A percentile compares a stretch with the other conserved stretches of the same genome.
phyloP scores from a whole-genome alignment of 2,329 filamentous ascomycete genomes.

The Xenosphaeropsis pyriputrescens region DNA sequence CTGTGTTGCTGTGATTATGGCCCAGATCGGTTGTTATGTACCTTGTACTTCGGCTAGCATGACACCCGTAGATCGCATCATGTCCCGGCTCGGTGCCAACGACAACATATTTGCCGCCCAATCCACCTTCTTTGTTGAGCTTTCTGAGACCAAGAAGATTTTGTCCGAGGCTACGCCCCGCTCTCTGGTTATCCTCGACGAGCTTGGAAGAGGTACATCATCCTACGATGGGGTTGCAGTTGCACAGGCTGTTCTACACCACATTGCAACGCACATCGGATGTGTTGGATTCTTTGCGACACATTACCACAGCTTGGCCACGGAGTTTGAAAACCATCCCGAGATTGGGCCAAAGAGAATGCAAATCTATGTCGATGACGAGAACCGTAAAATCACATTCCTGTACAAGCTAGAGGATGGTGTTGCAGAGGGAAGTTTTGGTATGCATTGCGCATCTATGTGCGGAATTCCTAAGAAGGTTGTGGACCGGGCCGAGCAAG shows the following conservation, averaged over 20 bases:
- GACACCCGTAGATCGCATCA: slow-evolving; percentile 91
- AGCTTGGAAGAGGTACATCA: slow-evolving; percentile 85
- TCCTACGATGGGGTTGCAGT: slow-evolving; percentile 96
- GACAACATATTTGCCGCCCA: slow-evolving; percentile 99
- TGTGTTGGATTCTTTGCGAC: slow-evolving; percentile 95
- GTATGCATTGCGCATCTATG: slow-evolving; percentile 98
- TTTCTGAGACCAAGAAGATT: slow-evolving; percentile 97
- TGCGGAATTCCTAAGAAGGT: slow-evolving; percentile 79
- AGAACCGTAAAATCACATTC: slow-evolving; percentile 79
- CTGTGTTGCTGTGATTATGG: slow-evolving; percentile 92
- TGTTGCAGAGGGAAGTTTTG: slow-evolving; percentile 90
- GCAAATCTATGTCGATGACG: slow-evolving; percentile 87
- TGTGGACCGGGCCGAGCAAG: slow-evolving; percentile 75
- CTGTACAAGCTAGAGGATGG: slow-evolving; percentile 88
- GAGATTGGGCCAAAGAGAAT: slow-evolving; percentile 80
- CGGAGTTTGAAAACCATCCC: slow-evolving; percentile 79
- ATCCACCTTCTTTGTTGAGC: slow-evolving; percentile 94
- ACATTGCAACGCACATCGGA: slow-evolving; percentile 83
- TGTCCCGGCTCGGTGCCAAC: slow-evolving; percentile 93
- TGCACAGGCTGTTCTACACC: slow-evolving; percentile 92
- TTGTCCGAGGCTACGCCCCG: slow-evolving; percentile 85
- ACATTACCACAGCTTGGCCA: slow-evolving; percentile 87
- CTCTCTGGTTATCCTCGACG: slow-evolving; percentile 91
- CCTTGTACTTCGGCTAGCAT: slow-evolving; percentile 70
- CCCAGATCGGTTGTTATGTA: slow-evolving; percentile 87